Conservation (phyloP, 805 yeast genomes). For the Tetrapisispora pingtungensis region DNA sequence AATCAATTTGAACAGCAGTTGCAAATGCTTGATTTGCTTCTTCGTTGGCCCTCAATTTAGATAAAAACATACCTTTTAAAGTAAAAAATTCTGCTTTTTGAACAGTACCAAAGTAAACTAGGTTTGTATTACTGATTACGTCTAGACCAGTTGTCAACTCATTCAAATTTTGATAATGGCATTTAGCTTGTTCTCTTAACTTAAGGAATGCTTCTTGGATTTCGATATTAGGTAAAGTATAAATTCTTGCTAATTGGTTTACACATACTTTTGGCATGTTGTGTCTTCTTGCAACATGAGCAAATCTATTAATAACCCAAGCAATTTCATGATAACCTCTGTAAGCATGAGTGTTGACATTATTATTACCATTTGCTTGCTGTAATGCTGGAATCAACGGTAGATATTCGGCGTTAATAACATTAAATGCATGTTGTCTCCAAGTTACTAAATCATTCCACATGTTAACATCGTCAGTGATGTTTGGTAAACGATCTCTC, state of each 20-base stretch:
- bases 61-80: constrained; percentile 93
- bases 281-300: constrained; percentile 96
- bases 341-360: constrained; percentile 86
- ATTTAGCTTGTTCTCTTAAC: constrained; percentile 92
- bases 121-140: constrained; percentile 90
- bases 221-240: constrained; percentile 93
- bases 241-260: constrained; percentile 83
- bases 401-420: constrained; percentile 85
- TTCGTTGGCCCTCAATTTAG: constrained; percentile 79
- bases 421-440: constrained; percentile 98
- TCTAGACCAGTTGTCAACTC: constrained; percentile 93
- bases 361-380: constrained; percentile 54
- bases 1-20: constrained; percentile 91
- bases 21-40: constrained; percentile 98
- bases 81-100: constrained; percentile 98
- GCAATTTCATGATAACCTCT: constrained; percentile 98
- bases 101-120: constrained; percentile 92
- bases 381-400: constrained; percentile 84
- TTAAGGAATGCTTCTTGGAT: constrained; percentile 96
- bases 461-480: constrained; percentile 94
- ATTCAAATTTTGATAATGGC: constrained; percentile 85
- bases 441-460: constrained; percentile 98
- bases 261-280: constrained; percentile 95
- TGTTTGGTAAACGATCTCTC: constrained; percentile 93
- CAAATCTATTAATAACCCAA: constrained; percentile 96